Conservation (phyloP, 306 rosid genomes). For the Purshia tridentata region DNA sequence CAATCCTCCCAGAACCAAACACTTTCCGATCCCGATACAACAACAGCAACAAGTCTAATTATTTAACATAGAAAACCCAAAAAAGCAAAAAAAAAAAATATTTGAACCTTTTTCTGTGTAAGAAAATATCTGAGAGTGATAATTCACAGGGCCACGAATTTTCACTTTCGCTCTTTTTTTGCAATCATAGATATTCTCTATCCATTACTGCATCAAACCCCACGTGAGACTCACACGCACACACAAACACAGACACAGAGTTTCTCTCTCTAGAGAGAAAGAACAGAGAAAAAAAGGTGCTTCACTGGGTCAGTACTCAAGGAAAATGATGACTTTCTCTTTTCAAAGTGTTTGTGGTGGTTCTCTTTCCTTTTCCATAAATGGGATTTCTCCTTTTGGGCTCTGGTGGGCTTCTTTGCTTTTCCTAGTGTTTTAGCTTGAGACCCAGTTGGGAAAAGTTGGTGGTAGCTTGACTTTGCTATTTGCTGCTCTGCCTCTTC, state of each 20-base stretch:
- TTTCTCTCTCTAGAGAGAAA: constrained; percentile 18
- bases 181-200: constrained; percentile 43
- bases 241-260: constrained; percentile 4
- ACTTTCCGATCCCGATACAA: constrained; percentile 51
- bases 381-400: constrained; percentile 22
- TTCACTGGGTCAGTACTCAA: constrained; percentile 7
- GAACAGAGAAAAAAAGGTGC: not conserved
- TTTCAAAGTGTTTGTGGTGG: constrained; percentile 1
- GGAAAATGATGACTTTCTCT: constrained; percentile 34
- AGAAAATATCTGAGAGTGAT: constrained; percentile 5
- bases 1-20: constrained; percentile 39
- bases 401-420: constrained; percentile 16
- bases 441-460: constrained; percentile 16
- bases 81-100: not conserved
- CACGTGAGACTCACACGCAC: constrained; percentile 53
- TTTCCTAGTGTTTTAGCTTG: constrained; percentile 16
- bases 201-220: constrained; percentile 43
- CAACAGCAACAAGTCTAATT: constrained; percentile 24
- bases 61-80: constrained; percentile 19
- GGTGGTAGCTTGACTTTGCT: constrained; percentile 11
- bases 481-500: constrained; percentile 10
- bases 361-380: constrained; percentile 20
- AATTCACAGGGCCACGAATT: constrained; percentile 25
- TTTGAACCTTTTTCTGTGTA: too few species aligned
- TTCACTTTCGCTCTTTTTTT: constrained; percentile 28